Conservation (phyloP, 768 basidiomycete species). For the Pholiota microspora region DNA sequence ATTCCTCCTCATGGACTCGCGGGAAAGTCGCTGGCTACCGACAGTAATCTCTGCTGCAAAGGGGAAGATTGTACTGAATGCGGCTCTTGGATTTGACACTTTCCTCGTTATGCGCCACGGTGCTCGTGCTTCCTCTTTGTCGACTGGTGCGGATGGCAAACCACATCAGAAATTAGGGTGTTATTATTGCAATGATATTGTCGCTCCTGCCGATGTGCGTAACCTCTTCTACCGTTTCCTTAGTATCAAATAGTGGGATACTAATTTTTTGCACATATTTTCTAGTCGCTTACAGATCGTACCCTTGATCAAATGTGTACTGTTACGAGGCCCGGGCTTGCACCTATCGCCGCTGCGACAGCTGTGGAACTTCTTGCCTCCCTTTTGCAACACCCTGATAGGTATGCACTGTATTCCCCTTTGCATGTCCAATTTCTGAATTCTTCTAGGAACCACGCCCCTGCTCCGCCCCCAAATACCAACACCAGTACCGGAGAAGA, state of each 20-base stretch:
- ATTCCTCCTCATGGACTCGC: constrained; percentile 96
- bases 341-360: constrained; percentile 86
- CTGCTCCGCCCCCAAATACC: constrained; percentile 58
- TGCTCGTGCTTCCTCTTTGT: constrained; percentile 41
- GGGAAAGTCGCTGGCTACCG: constrained; percentile 96
- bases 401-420: constrained; percentile 44
- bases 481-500: constrained; percentile 22
- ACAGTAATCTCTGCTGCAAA: constrained; percentile 84
- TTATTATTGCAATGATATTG: constrained; percentile 98
- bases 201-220: constrained; percentile 88
- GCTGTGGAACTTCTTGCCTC: constrained; percentile 93
- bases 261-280: neutral
- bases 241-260: constrained; percentile 21
- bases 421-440: too few species aligned
- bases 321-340: constrained; percentile 92
- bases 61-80: constrained; percentile 93
- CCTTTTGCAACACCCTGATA: constrained; percentile 84
- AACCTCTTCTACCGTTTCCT: neutral
- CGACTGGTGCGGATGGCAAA: constrained; percentile 26
- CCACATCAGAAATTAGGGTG: constrained; percentile 65
- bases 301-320: constrained; percentile 99
- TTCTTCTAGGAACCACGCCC: constrained; percentile 55
- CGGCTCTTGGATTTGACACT: constrained; percentile 93
- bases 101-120: constrained; percentile 98
- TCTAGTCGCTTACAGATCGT: constrained; percentile 68